Conservation (phyloP, 2,329 filamentous ascomycete species). For the Nigrospora oryzae region DNA sequence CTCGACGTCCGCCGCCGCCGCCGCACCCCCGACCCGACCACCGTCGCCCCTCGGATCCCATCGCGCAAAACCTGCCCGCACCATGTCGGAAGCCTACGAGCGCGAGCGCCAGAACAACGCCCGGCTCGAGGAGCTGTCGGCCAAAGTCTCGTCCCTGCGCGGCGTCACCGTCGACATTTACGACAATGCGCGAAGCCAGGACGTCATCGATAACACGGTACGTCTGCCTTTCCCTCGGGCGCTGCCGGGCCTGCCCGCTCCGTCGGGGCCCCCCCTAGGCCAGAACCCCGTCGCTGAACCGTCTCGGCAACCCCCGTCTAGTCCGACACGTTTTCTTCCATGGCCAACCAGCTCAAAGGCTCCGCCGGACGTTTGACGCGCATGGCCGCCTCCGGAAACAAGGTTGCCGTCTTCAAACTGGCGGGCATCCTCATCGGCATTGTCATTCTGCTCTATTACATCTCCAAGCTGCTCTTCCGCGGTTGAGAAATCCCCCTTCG, state of each 20-base stretch:
- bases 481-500: not conserved
- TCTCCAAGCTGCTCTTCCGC: slow-evolving; percentile 55
- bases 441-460: slow-evolving; percentile 70
- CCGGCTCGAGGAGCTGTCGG: slow-evolving; percentile 81
- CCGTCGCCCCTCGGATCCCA: not conserved
- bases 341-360: slow-evolving; percentile 74
- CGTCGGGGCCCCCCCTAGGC: no score
- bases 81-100: slow-evolving; percentile 71
- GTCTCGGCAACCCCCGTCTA: slow-evolving; percentile 23
- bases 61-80: slow-evolving; percentile 8
- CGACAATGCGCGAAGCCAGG: slow-evolving; percentile 84
- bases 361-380: slow-evolving; percentile 74
- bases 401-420: slow-evolving; percentile 82
- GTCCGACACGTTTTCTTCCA: slow-evolving; percentile 86
- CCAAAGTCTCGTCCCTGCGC: slow-evolving; percentile 85
- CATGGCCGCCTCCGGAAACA: slow-evolving; percentile 89
- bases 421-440: slow-evolving; percentile 69
- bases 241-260: not conserved
- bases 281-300: not conserved
- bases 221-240: slow-evolving; percentile 17
- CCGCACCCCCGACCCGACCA: no score
- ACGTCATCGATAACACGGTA: slow-evolving; percentile 82
- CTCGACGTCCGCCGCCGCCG: no score
- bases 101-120: slow-evolving; percentile 89
- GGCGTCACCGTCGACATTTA: slow-evolving; percentile 97